These are phyloP conservation scores for Heterobasidion annosum DNA, from an alignment of 1,284 basidiomycete genomes.

Conservation along the genomic window DNA sequence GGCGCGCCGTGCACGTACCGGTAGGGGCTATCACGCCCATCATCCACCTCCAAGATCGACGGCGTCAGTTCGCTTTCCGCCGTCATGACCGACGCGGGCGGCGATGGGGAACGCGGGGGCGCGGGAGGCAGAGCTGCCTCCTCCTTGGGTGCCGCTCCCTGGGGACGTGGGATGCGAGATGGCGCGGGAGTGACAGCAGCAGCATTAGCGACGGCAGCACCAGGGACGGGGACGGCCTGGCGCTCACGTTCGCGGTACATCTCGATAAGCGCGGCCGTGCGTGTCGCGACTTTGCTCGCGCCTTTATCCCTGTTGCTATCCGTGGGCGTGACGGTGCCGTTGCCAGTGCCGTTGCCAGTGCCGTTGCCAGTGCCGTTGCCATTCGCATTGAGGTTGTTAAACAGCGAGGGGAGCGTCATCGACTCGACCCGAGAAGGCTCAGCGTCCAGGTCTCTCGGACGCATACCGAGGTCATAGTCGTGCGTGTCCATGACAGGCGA, in stretches of 20 bases:
- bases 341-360: background rate
- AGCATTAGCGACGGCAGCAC: background rate
- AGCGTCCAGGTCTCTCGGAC: background rate
- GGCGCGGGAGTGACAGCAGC: slow-evolving; percentile 5
- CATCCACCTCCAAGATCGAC: slow-evolving; percentile 26
- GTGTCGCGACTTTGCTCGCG: slow-evolving; percentile 26
- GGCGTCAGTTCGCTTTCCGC: slow-evolving; percentile 15
- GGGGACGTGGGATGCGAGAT: slow-evolving; percentile 24
- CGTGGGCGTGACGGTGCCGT: background rate
- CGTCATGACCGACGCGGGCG: background rate
- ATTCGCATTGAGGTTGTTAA: background rate
- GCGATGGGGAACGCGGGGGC: slow-evolving; percentile 3
- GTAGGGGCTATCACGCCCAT: slow-evolving; percentile 52
- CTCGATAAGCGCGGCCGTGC: slow-evolving; percentile 68
- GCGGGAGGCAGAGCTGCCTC: background rate
- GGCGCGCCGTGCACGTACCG: slow-evolving; percentile 84
- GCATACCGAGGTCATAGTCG: slow-evolving; percentile 4
- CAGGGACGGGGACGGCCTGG: slow-evolving; percentile 9
- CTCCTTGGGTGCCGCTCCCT: slow-evolving; percentile 15
- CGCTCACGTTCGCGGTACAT: slow-evolving; percentile 73
- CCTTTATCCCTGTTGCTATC: background rate
- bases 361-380: background rate
- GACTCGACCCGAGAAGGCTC: slow-evolving; percentile 19
- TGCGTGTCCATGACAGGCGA: slow-evolving; percentile 7
- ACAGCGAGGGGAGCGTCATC: slow-evolving; percentile 13